Conservation (phyloP, 192 early-diverging fungal species). For the Coemansia sp. region DNA sequence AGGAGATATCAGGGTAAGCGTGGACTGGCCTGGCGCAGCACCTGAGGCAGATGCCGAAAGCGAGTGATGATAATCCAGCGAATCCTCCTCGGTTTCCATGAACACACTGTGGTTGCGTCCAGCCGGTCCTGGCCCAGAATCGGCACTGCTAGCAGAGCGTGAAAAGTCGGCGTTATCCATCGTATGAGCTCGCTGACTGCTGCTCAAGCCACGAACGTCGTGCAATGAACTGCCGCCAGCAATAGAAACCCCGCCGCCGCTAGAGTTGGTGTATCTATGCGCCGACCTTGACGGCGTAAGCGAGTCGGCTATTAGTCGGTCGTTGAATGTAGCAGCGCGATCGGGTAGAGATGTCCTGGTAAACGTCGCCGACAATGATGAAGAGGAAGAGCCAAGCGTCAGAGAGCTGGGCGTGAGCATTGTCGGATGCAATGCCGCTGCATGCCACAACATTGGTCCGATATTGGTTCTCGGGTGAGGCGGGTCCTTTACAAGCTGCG, state of each 20-base stretch:
- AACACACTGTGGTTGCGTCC: conserved; percentile 40
- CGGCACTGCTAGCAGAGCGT: background rate
- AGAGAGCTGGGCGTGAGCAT: conserved; percentile 4
- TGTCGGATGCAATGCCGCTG: conserved; percentile 4
- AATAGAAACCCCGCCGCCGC: background rate
- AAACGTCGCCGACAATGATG: conserved; percentile 7
- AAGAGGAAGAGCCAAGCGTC: conserved; percentile 14
- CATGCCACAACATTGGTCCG: conserved; percentile 49
- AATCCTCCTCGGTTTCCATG: conserved; percentile 24
- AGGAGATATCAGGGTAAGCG: background rate
- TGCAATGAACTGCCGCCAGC: background rate
- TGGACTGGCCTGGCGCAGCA: background rate
- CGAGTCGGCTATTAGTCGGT: background rate
- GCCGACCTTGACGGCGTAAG: background rate
- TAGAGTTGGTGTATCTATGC: conserved; percentile 34
- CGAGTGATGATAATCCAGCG: background rate
- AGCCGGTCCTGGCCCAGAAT: background rate
- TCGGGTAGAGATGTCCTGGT: background rate
- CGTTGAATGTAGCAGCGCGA: conserved; percentile 9
- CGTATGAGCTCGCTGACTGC: conserved; percentile 31
- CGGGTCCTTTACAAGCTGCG: conserved; percentile 48
- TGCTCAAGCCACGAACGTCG: conserved; percentile 1
- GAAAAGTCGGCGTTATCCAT: conserved; percentile 39
- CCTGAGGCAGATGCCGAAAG: conserved; percentile 6
- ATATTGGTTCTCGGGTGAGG: conserved; percentile 51